These are phyloP conservation scores for Podaxis mareebaensis DNA, from an alignment of 768 basidiomycete species.

Conservation along the genomic window DNA sequence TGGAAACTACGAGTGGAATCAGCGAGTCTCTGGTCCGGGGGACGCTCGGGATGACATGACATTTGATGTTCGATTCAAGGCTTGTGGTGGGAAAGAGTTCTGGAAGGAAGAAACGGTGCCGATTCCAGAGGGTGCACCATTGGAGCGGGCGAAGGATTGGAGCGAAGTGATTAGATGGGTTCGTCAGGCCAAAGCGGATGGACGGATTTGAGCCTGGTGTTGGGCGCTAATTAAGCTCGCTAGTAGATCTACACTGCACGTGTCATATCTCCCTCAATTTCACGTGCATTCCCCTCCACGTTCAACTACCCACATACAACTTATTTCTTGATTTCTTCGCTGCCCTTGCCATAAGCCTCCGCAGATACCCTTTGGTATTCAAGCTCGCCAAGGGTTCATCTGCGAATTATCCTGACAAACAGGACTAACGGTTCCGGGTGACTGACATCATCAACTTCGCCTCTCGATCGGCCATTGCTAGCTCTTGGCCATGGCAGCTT, in stretches of 20 bases:
- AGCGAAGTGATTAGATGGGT: slow-evolving; percentile 53
- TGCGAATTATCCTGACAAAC: neutral
- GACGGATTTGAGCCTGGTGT: slow-evolving; percentile 3
- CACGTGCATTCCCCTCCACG: neutral
- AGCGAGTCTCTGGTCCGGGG: slow-evolving; percentile 47
- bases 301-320: neutral
- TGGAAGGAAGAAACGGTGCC: slow-evolving; percentile 55
- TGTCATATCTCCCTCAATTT: neutral
- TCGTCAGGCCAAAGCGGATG: slow-evolving; percentile 24
- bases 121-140: slow-evolving; percentile 48
- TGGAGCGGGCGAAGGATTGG: slow-evolving; percentile 67
- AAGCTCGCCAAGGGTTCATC: neutral
- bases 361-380: neutral
- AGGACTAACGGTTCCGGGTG: neutral
- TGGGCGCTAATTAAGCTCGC: neutral
- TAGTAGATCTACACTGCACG: neutral
- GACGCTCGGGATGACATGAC: slow-evolving; percentile 53
- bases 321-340: neutral
- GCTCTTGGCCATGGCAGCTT: slow-evolving; percentile 28
- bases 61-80: slow-evolving; percentile 50
- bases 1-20: slow-evolving; percentile 78
- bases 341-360: neutral
- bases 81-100: slow-evolving; percentile 50
- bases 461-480: neutral
- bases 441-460: neutral